A percentile compares a stretch with the other conserved stretches of the same genome.
Conservation (phyloP, 2,329 filamentous ascomycete species). For the Cordyceps tenuipes region DNA sequence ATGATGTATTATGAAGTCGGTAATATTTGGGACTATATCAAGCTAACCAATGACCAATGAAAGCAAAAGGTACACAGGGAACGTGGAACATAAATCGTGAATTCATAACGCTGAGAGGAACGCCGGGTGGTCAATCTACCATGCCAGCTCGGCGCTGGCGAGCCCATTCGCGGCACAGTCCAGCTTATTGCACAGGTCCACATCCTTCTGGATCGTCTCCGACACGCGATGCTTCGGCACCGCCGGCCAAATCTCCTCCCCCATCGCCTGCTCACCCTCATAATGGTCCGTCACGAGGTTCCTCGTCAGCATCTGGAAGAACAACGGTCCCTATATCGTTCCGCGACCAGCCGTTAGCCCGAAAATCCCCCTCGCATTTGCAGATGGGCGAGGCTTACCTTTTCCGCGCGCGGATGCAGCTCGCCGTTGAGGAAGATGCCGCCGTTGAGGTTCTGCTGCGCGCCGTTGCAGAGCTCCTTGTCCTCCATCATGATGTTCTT, state of each 20-base stretch:
- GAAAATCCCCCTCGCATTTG: background rate
- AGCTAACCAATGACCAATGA: background rate
- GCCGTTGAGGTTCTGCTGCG: conserved; percentile 41
- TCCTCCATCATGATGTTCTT: conserved; percentile 44
- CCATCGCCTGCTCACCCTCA: conserved; percentile 17
- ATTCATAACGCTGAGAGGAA: background rate
- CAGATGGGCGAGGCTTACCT: too few species aligned
- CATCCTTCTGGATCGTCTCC: conserved; percentile 18
- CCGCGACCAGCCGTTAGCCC: too few species aligned
- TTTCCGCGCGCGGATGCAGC: conserved; percentile 43
- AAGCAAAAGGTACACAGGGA: background rate
- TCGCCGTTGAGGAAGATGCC: conserved; percentile 44
- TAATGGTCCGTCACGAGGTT: conserved; percentile 22
- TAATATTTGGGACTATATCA: background rate
- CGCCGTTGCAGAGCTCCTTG: conserved; percentile 39
- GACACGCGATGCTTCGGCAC: conserved; percentile 16
- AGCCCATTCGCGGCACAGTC: conserved; percentile 14
- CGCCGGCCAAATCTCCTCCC: conserved; percentile 24
- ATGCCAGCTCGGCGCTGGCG: conserved; percentile 14
- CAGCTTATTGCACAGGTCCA: conserved; percentile 20
- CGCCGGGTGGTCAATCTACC: conserved; percentile 6
- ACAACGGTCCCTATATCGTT: conserved; percentile 35
- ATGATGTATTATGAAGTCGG: conserved; percentile 9
- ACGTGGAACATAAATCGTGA: background rate
- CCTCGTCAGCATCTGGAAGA: conserved; percentile 27